Conservation (phyloP, 805 yeast genomes). For the Wilhelminamyces savonicus region DNA sequence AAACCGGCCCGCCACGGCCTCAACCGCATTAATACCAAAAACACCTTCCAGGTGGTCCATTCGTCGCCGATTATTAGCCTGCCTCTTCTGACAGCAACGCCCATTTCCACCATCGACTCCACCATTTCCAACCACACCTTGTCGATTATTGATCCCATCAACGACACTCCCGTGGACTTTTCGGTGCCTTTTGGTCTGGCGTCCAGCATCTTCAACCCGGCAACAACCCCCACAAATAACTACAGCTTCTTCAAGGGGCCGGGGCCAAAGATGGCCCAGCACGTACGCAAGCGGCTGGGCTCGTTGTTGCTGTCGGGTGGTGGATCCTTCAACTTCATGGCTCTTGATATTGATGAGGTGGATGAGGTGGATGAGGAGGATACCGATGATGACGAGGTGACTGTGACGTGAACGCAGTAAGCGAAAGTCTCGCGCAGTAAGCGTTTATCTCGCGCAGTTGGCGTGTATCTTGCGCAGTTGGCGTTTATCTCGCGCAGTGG, state of each 20-base stretch:
- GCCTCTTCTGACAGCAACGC: constrained; percentile 28
- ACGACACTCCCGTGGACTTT: constrained; percentile 35
- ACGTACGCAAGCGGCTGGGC: constrained; percentile 13
- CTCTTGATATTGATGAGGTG: constrained; percentile 18
- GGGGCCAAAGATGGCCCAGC: constrained; percentile 1
- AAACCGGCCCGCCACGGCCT: constrained; percentile 8
- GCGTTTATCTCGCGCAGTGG: no score
- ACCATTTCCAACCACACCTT: constrained; percentile 10
- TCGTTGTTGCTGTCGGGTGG: constrained; percentile 17
- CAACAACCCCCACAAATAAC: constrained; percentile 1
- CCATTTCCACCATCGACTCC: constrained; percentile 21
- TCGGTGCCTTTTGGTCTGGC: constrained; percentile 20
- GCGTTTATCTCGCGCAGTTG: no score
- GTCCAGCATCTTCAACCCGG: no score
- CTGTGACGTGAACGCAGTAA: no score
- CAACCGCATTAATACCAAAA: constrained; percentile 4
- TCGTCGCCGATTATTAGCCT: constrained; percentile 30
- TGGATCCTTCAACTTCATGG: constrained; percentile 13
- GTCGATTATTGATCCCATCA: constrained; percentile 29
- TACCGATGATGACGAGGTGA: no score
- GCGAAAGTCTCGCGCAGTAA: no score
- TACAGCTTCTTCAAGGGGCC: constrained; percentile 2
- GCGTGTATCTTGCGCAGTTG: no score
- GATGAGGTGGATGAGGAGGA: constrained; percentile 17
- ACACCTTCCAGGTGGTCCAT: constrained; percentile 1